phyloP scores from a whole-genome alignment of 257 asterid species.

The Solanum acaule region DNA sequence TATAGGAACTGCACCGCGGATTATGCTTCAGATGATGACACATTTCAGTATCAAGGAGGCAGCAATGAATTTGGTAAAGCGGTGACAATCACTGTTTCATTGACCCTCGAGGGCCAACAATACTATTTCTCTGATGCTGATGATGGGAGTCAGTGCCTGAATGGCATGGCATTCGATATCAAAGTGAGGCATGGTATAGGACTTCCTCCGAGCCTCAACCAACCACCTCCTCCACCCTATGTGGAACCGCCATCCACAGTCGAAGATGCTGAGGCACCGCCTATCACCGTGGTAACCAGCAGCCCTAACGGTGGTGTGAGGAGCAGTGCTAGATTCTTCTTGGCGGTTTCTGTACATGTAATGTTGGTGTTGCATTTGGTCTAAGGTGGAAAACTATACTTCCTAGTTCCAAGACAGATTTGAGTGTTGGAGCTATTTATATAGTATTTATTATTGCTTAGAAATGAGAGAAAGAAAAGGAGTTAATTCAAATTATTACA shows the following conservation, averaged over 20 bases:
- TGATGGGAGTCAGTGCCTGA: conserved; percentile 62
- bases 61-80: conserved; percentile 26
- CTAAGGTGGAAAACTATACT: neutral
- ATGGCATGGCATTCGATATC: conserved; percentile 69
- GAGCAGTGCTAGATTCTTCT: conserved; percentile 11
- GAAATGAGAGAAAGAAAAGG: neutral
- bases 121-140: conserved; percentile 70
- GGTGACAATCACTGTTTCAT: conserved; percentile 27
- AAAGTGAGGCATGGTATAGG: conserved; percentile 63
- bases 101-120: conserved; percentile 41
- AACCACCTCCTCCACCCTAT: conserved; percentile 79
- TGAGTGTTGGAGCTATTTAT: neutral
- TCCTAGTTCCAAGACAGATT: neutral
- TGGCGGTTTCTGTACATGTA: conserved; percentile 9
- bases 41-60: conserved; percentile 49
- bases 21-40: conserved; percentile 48
- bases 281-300: conserved; percentile 19
- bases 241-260: conserved; percentile 51
- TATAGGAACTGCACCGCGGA: conserved; percentile 50
- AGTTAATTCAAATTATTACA: neutral
- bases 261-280: conserved; percentile 24
- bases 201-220: conserved; percentile 82
- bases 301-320: conserved; percentile 26
- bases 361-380: neutral
- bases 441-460: neutral